A percentile compares a stretch with the other conserved stretches of the same genome.
These are phyloP conservation scores for Aspergillus jensenii DNA, from an alignment of 2,329 filamentous ascomycete genomes.

Conservation along the genomic window DNA sequence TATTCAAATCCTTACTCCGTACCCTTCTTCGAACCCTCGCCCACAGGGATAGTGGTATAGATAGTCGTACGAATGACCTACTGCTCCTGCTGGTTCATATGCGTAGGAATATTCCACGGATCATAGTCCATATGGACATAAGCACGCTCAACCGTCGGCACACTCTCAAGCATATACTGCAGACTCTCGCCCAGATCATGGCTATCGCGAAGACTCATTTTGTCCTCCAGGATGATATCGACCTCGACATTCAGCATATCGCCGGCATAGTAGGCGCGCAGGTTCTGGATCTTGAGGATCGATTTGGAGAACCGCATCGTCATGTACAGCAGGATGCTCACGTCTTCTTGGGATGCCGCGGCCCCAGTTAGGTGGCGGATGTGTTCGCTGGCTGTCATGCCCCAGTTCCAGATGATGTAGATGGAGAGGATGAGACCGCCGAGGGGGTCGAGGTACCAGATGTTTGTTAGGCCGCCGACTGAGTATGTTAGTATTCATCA, in stretches of 20 bases:
- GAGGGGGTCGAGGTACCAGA: constrained; percentile 62
- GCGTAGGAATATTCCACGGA: constrained; percentile 44
- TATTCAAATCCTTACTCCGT: too few species aligned
- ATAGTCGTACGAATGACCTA: too few species aligned
- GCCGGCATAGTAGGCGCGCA: constrained; percentile 63
- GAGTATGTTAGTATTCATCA: background rate
- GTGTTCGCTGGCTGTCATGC: constrained; percentile 61
- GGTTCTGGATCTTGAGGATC: constrained; percentile 66
- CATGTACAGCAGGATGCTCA: constrained; percentile 83
- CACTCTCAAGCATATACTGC: constrained; percentile 61
- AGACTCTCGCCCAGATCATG: constrained; percentile 62
- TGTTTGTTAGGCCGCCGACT: constrained; percentile 38
- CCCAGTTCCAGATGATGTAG: constrained; percentile 63
- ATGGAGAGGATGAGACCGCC: constrained; percentile 62
- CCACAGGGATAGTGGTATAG: too few species aligned
- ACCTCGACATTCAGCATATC: constrained; percentile 64
- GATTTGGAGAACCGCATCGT: constrained; percentile 91
- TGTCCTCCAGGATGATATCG: constrained; percentile 61
- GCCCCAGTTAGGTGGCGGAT: constrained; percentile 63
- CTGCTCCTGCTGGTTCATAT: constrained; percentile 34
- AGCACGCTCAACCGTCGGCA: constrained; percentile 43
- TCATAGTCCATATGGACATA: constrained; percentile 54
- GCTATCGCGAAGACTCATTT: constrained; percentile 55
- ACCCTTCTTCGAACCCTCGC: too few species aligned
- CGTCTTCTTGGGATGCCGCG: constrained; percentile 57